phyloP scores from a whole-genome alignment of 2,329 filamentous ascomycete species.

The Cladosporium halotolerans region DNA sequence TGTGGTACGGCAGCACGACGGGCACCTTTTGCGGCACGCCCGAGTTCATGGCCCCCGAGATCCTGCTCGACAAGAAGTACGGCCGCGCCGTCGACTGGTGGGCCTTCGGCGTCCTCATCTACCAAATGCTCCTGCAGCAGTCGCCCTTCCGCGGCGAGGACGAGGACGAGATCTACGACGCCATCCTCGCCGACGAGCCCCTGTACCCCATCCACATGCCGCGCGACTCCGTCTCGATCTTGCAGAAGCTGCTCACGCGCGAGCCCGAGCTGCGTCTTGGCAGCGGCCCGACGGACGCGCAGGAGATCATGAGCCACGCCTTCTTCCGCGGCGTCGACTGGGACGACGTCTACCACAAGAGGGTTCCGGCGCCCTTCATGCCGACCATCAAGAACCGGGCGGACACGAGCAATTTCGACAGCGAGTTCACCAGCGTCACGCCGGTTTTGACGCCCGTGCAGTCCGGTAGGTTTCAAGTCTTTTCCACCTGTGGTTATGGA shows the following conservation, averaged over 20 bases:
- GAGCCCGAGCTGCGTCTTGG: slow-evolving; percentile 91
- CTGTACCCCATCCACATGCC: slow-evolving; percentile 99
- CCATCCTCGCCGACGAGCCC: slow-evolving; percentile 93
- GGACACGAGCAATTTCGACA: slow-evolving; percentile 99
- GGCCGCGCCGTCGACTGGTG: slow-evolving; percentile 97
- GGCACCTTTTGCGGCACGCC: slow-evolving; percentile 99
- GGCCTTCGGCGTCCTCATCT: slow-evolving; percentile 98
- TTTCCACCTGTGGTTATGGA: neutral
- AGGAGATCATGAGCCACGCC: slow-evolving; percentile 97
- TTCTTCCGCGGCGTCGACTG: slow-evolving; percentile 98
- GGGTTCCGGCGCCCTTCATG: slow-evolving; percentile 79
- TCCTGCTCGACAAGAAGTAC: slow-evolving; percentile 96
- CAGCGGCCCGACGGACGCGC: slow-evolving; percentile 90
- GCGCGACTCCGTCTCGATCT: slow-evolving; percentile 90
- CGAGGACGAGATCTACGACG: slow-evolving; percentile 98
- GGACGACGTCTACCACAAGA: slow-evolving; percentile 98
- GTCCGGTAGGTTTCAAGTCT: slow-evolving; percentile 63
- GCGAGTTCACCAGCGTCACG: slow-evolving; percentile 96
- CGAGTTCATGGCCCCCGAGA: slow-evolving; percentile 99
- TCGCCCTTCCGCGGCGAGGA: slow-evolving; percentile 98
- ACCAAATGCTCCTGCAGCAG: slow-evolving; percentile 98
- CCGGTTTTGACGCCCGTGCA: slow-evolving; percentile 95
- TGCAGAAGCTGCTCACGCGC: slow-evolving; percentile 92
- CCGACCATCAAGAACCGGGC: slow-evolving; percentile 86
- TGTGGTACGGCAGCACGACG: slow-evolving; percentile 97